These are phyloP conservation scores for Clausena lansium DNA, from an alignment of 345 rosid species.

Conservation along the genomic window DNA sequence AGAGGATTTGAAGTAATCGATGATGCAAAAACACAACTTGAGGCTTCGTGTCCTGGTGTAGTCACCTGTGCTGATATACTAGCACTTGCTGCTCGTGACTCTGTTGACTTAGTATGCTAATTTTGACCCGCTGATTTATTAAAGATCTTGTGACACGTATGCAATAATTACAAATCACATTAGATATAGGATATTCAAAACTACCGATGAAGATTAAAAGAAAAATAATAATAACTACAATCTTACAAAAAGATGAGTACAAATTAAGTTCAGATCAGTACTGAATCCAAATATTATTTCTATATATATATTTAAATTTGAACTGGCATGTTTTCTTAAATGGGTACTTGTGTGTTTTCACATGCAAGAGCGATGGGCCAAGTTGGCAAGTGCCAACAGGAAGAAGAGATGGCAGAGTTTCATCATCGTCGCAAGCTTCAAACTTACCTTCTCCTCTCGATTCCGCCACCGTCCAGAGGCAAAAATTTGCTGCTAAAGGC, in stretches of 20 bases:
- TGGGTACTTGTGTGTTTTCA: neutral
- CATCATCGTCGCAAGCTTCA: constrained; percentile 46
- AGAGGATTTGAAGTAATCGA: constrained; percentile 40
- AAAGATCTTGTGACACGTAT: too few species aligned
- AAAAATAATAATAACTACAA: too few species aligned
- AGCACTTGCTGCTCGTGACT: constrained; percentile 43
- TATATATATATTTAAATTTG: too few species aligned
- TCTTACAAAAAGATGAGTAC: too few species aligned
- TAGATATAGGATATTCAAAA: too few species aligned
- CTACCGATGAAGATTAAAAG: too few species aligned
- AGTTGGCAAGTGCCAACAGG: constrained; percentile 78
- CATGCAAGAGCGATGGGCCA: constrained; percentile 55
- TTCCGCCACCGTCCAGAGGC: constrained; percentile 48
- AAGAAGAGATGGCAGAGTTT: constrained; percentile 70
- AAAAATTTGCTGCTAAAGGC: constrained; percentile 62
- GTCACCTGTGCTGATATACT: constrained; percentile 46
- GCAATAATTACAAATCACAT: too few species aligned
- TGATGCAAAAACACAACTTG: constrained; percentile 36
- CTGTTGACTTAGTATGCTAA: constrained; percentile 31
- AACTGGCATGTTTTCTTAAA: neutral
- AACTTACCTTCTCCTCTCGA: constrained; percentile 65
- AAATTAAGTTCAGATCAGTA: neutral
- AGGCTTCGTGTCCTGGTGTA: constrained; percentile 34
- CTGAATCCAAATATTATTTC: neutral
- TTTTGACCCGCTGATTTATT: too few species aligned